phyloP scores from a whole-genome alignment of 306 rosid genomes.

The Sophora flavescens region DNA sequence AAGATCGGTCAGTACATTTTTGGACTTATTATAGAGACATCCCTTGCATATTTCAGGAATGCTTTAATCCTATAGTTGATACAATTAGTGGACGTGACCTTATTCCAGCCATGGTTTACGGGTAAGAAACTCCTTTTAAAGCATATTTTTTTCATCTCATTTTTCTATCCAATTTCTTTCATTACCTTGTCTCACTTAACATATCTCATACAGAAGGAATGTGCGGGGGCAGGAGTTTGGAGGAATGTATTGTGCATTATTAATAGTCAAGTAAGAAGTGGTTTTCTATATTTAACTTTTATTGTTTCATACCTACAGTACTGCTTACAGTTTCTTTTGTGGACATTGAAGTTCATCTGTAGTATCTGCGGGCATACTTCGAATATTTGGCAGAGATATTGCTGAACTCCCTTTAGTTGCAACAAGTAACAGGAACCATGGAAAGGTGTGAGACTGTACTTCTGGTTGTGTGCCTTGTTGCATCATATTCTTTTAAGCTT shows the following conservation, averaged over 20 bases:
- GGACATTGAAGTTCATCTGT: conserved; percentile 80
- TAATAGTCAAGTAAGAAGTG: conserved; percentile 79
- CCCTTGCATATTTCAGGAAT: conserved; percentile 66
- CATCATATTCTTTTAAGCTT: conserved; percentile 28
- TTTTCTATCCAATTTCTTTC: conserved; percentile 2
- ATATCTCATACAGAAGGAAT: conserved; percentile 66
- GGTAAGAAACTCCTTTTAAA: conserved; percentile 61
- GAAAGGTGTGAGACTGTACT: conserved; percentile 65
- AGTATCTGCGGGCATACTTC: conserved; percentile 87
- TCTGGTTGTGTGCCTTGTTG: conserved; percentile 21
- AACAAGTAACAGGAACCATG: conserved; percentile 80
- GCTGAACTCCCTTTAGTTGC: conserved; percentile 99
- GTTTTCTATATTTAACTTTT: conserved; percentile 32
- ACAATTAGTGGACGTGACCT: conserved; percentile 85
- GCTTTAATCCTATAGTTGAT: conserved; percentile 93
- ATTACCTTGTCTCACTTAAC: conserved; percentile 25
- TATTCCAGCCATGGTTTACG: conserved; percentile 97
- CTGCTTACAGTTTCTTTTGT: conserved; percentile 41
- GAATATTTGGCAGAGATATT: conserved; percentile 84
- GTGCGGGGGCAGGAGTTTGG: conserved; percentile 92
- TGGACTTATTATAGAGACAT: conserved; percentile 30
- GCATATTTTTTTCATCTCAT: conserved; percentile 33
- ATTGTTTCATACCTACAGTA: conserved; percentile 29
- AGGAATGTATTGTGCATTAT: conserved; percentile 91
- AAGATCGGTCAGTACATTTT: conserved; percentile 12